These are phyloP conservation scores for Zygosaccharomyces bisporus DNA, from an alignment of 805 yeast species.

Conservation along the genomic window DNA sequence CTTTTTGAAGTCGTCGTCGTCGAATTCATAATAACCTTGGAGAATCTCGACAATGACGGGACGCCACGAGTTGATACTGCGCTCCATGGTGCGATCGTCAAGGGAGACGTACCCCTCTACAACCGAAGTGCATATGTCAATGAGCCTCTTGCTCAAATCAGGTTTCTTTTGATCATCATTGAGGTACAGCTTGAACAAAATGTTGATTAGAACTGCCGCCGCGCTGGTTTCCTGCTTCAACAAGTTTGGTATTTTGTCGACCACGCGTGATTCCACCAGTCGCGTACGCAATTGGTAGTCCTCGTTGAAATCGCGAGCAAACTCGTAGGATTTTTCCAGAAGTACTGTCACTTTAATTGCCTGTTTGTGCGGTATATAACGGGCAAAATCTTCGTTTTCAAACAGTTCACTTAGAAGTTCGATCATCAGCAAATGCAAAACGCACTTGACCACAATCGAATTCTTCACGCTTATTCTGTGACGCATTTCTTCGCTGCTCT, in stretches of 20 bases:
- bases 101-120: constrained; percentile 65
- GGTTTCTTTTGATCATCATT: constrained; percentile 45
- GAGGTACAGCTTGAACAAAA: constrained; percentile 70
- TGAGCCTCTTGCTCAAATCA: constrained; percentile 42
- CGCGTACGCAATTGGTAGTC: constrained; percentile 85
- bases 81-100: constrained; percentile 69
- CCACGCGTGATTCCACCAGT: constrained; percentile 86
- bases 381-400: constrained; percentile 65
- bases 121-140: constrained; percentile 69
- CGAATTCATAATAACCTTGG: constrained; percentile 76
- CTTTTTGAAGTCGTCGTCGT: constrained; percentile 61
- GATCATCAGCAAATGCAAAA: constrained; percentile 82
- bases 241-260: constrained; percentile 87
- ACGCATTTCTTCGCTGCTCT: constrained; percentile 39
- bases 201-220: constrained; percentile 78
- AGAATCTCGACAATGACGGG: constrained; percentile 88
- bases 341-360: constrained; percentile 57
- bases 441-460: constrained; percentile 86
- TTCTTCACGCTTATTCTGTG: constrained; percentile 55
- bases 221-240: constrained; percentile 89
- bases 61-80: constrained; percentile 80
- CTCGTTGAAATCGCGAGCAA: constrained; percentile 83
- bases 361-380: constrained; percentile 60
- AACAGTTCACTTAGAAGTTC: constrained; percentile 80
- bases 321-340: constrained; percentile 66